Evolutionary conservation across 1,284 basidiomycete species (phyloP), one percentile per base, ranked within the genome.

Genomic region (Cryptococcus hybrid): DNA sequence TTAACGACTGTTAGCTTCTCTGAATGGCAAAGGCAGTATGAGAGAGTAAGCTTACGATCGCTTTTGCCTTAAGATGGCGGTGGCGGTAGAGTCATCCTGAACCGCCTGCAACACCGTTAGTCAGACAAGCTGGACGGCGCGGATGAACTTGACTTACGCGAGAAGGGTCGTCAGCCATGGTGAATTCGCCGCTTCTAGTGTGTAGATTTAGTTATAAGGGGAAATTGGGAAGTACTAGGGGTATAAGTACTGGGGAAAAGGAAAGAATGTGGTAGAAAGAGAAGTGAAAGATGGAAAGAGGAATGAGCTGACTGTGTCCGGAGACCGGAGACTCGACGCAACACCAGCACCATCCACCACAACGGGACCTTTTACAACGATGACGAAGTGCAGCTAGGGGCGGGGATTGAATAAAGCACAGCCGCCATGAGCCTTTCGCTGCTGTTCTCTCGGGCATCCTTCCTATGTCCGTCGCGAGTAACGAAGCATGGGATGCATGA

Each of bases 21-120:
- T n/a, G n/a, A n/a, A n/a, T n/a, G n/a, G n/a, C n/a, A n/a, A n/a
- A n/a, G n/a, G n/a, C n/a, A n/a, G 39, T 40, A n/a, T n/a, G n/a
- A 40, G 42, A 36, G 8, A 37, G 3, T 9, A 24, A n/a, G 85
- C 91, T 69, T 76, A 95, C 93, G 90, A 93, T 83, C 94, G 94
- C 89, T 96, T 97, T 65, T 88, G 88, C 64, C 93, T 83, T 61
- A 97, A 82, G 76, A 97, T 96, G 49, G 93, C 92, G 37, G 93
- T 96, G n/a, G 92, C 90, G 58, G 84, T 83, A 9, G 69, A 70
- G 58, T 76, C 74, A 65, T 74, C 72, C 9, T 62, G 56, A 40
- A 64, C 66, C 40, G 74, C 62, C 74, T 76, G 52, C n/a, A 47
- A 40, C 13, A n/a, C 12, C 30, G 15, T 48, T 35, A 24, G 46